Evolutionary conservation across 2,329 filamentous ascomycete genomes (phyloP), one percentile per base, ranked within the genome.

Genomic region (Scedosporium aurantiacum): DNA sequence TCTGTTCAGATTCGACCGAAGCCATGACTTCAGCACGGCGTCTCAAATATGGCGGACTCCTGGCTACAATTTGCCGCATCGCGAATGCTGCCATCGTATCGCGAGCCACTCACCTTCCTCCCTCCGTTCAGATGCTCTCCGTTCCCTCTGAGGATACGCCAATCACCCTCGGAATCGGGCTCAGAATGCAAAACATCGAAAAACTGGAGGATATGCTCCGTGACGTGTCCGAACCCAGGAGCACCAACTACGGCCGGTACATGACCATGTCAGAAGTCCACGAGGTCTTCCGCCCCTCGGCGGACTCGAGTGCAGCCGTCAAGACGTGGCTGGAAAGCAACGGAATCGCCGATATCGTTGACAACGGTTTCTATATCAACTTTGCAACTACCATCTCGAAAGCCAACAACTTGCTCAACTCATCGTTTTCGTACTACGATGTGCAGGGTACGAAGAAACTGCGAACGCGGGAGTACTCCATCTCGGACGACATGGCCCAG

Each of bases 401-500:
- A 2, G 71, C 72, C 4, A 74, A 75, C 66, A 68, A 69, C 59
- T 67, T 79, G 63, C 71, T 79, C 23, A 68, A 72, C 43, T 73
- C 77, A n/a, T 66, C 67, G n/a, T 79, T 78, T 62, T 69, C 69
- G 8, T 73, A 74, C 67, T 79, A 74, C 64, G 68, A 74, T 58
- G 70, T 71, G 10, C 73, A 71, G 6, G 72, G 68, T 10, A 66
- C 68, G 28, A 69, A 70, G 50, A 75, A 77, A 66, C 68, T 71
- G 52, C 63, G 70, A 2, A 68, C 68, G 1, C 63, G 63, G 25
- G 57, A 65, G 54, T 71, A 71, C 62, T 70, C 67, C 1, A 62
- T 72, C 16, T 69, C 69, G 0, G 69, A 73, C n/a, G 66, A 72
- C 14, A 64, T 79, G 59, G 65, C 67, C 25, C 62, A 64, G 41